Percentiles rank a stretch among this genome's conserved stretches.
These are phyloP conservation scores for Aspergillus tanneri DNA, from an alignment of 2,329 filamentous ascomycete genomes.

Conservation along the genomic window DNA sequence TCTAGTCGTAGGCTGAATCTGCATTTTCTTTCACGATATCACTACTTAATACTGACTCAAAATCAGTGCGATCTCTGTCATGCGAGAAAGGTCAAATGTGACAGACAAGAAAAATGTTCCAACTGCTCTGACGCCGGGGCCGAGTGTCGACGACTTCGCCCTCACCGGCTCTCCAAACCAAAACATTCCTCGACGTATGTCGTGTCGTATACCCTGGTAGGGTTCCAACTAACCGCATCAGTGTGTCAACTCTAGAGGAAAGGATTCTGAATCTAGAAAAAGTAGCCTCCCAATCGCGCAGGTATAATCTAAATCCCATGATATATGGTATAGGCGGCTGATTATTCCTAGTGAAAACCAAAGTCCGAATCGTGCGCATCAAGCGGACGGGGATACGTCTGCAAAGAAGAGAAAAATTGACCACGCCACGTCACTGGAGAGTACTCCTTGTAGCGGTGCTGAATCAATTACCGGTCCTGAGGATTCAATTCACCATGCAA, in stretches of 20 bases:
- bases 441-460: not conserved
- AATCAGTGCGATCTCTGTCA: constrained; percentile 27
- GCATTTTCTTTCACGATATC: not conserved
- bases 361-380: not conserved
- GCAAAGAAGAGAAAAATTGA: not conserved
- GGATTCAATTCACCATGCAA: constrained; percentile 25
- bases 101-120: constrained; percentile 23
- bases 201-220: not conserved
- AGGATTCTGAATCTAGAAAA: not conserved
- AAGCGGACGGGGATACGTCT: not conserved
- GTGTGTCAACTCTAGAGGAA: not conserved
- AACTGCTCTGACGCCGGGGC: constrained; percentile 26
- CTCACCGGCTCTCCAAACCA: not conserved
- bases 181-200: constrained; percentile 12
- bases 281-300: not conserved
- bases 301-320: not conserved
- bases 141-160: constrained; percentile 19
- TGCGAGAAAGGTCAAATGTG: constrained; percentile 30
- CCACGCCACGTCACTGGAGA: not conserved
- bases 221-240: not conserved
- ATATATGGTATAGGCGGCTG: too few species aligned
- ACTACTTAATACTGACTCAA: too few species aligned
- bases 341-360: not conserved
- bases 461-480: constrained; percentile 6
- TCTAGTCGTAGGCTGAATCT: not conserved